Base-by-base conservation (phyloP, 2,329 filamentous ascomycete species). In the Aspergillus melleus region DNA sequence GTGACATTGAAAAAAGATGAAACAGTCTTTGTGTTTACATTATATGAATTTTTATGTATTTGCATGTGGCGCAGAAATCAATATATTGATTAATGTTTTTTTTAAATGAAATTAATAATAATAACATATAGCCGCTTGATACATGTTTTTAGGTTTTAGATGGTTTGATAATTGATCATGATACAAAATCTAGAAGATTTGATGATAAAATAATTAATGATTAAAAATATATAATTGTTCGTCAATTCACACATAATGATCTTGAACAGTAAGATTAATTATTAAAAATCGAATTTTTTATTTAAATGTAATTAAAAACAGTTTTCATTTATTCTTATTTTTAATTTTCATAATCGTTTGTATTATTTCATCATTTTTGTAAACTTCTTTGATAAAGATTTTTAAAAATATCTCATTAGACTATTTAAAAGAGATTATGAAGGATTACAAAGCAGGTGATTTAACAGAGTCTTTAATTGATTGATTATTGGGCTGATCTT, bases 1-100 rank as follows among this genome's bases (percentile, higher is more conserved):
- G 16, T 3, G 52, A 59, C 1, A 61, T 39, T 19, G 44, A 52
- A 6, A 64, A 30, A 10, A 51, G 57, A 14, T 57, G n/a, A 22
- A 64, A 20, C 20, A 61, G 11, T 2, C 58, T 51, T 14, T 55
- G 58, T 0, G 11, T 9, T 3, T 32, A 8, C 2, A 51, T 44
- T 32, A 54, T 36, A 20, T 10, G 59, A 9, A 16, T 11, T 19
- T 55, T 62, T 2, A 36, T 39, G 11, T 54, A 39, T 4, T 49
- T 26, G 14, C 42, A 64, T 22, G 49, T 52, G 6, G 44, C 8
- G 26, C 52, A 62, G 36, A 58, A 53, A 10, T 55, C 4, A 2
- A 39, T 4, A 20, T 49, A 61, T 9, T 22, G 6, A 12, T 5
- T 5, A n/a, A 14, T 6, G 47, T 49, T 6, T 22, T 5, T 6